Base-by-base conservation (phyloP, 768 basidiomycete genomes). In the Suillus discolor region DNA sequence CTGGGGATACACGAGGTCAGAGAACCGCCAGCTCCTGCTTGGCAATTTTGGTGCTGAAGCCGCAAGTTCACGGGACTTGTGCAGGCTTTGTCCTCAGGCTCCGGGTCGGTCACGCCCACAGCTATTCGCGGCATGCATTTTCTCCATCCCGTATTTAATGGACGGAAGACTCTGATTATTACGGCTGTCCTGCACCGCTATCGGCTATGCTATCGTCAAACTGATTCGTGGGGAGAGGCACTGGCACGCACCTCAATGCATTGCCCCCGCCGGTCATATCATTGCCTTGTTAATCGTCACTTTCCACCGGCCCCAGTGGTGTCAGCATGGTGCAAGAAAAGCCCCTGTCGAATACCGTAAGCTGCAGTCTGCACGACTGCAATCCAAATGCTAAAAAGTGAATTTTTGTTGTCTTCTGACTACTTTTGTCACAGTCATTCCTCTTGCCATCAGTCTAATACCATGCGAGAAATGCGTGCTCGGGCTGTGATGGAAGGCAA, bases 381-480 rank as follows among this genome's bases (percentile, higher is more conserved):
- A 51, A 25, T 15, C 16, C n/a, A 7, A 36, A 55, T 13, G 20
- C 36, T 11, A 13, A 55, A 36, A 3, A 20, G 20, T 55, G 20
- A 20, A 20, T 34, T n/a, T 20, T 36, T 36, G 54, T 13, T 15
- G n/a, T 59, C 25, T 11, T 41, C 57, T 41, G 39, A 39, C 57
- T 6, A 41, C 23, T 25, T 18, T 36, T 41, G 39, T 25, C 16
- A 9, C 23, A 25, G 16, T 41, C 3, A 16, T 25, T 41, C 23
- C 3, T 59, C 25, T 41, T 23, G 57, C 39, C 16, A 0, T 11
- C 42, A 45, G 15, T 12, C 18, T 12, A 28, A 59, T 20, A 59
- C 57, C 57, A 41, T 38, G 57, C 57, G 39, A 59, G 38, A 59
- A 16, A 59, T 41, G 57, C 57, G 28, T 41, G 57, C 25, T 28